Evolutionary conservation across 192 early-diverging fungal genomes (phyloP).

Genomic region (Pilaira anomala): DNA sequence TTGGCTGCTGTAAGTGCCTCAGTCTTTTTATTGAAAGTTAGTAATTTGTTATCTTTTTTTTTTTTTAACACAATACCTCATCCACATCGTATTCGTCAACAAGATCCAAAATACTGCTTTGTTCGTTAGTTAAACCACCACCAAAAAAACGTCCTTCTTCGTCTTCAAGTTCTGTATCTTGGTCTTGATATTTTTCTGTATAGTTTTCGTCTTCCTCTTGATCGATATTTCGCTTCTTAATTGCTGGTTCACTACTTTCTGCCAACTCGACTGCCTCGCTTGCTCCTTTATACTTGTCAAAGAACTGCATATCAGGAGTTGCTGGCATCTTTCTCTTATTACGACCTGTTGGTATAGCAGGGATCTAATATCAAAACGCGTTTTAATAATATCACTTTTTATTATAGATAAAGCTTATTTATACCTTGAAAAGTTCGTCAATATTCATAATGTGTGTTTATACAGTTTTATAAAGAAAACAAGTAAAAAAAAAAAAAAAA

Average conservation of each 20-base stretch:
- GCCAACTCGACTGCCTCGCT: constrained; percentile 15
- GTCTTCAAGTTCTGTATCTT: constrained; percentile 56
- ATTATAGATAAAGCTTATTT: no score
- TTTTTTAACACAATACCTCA: constrained; percentile 59
- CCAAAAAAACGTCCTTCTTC: constrained; percentile 81
- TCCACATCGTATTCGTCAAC: constrained; percentile 81
- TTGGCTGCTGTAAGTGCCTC: constrained; percentile 56
- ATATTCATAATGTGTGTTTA: no score
- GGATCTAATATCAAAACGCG: constrained; percentile 24
- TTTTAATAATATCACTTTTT: no score
- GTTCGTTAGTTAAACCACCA: constrained; percentile 74
- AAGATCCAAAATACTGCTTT: constrained; percentile 74
- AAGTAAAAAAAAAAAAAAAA: background rate
- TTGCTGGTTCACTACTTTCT: constrained; percentile 12
- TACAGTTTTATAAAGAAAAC: background rate
- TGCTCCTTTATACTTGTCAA: constrained; percentile 43
- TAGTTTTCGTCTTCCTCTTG: constrained; percentile 32
- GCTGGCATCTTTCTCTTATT: constrained; percentile 52
- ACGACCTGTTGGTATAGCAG: constrained; percentile 41
- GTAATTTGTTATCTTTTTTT: constrained; percentile 69
- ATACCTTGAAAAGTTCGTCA: constrained; percentile 40
- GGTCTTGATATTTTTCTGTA: constrained; percentile 18
- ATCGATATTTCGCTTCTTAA: constrained; percentile 27
- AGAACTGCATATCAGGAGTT: constrained; percentile 38
- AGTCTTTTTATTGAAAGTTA: constrained; percentile 2